Evolutionary conservation across 306 rosid genomes (phyloP).

Genomic region (Gynostemma pentaphyllum): DNA sequence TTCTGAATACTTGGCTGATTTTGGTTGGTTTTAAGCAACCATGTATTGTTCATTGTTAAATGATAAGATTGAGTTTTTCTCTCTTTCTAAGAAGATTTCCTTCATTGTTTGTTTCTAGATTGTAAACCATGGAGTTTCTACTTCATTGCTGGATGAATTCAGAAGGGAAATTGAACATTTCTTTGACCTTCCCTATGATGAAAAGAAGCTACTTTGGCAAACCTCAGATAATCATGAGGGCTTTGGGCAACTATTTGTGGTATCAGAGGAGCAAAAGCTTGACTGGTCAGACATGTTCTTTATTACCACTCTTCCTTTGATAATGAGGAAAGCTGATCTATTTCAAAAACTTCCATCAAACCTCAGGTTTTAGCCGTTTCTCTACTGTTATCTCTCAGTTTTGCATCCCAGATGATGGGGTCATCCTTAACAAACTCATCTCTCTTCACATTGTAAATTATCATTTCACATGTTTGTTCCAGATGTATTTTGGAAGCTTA

Average conservation of each 20-base stretch:
- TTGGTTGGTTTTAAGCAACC: too few species aligned
- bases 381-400: too few species aligned
- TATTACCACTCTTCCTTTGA: slow-evolving; percentile 16
- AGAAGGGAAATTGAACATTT: slow-evolving; percentile 9
- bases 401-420: too few species aligned
- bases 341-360: slow-evolving; percentile 21
- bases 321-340: slow-evolving; percentile 8
- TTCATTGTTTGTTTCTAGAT: not conserved
- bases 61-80: too few species aligned
- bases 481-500: slow-evolving; percentile 22
- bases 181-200: slow-evolving; percentile 23
- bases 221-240: slow-evolving; percentile 20
- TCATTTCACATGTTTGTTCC: not conserved
- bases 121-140: slow-evolving; percentile 20
- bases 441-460: too few species aligned
- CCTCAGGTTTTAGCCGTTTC: slow-evolving; percentile 15
- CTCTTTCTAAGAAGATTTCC: too few species aligned
- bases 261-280: slow-evolving; percentile 31
- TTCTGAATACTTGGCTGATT: too few species aligned
- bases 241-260: slow-evolving; percentile 29
- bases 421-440: too few species aligned
- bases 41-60: too few species aligned
- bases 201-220: slow-evolving; percentile 28
- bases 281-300: slow-evolving; percentile 35
- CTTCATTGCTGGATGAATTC: slow-evolving; percentile 20